Base-by-base conservation (phyloP, 768 basidiomycete genomes). In the Phlegmacium glaucopus region DNA sequence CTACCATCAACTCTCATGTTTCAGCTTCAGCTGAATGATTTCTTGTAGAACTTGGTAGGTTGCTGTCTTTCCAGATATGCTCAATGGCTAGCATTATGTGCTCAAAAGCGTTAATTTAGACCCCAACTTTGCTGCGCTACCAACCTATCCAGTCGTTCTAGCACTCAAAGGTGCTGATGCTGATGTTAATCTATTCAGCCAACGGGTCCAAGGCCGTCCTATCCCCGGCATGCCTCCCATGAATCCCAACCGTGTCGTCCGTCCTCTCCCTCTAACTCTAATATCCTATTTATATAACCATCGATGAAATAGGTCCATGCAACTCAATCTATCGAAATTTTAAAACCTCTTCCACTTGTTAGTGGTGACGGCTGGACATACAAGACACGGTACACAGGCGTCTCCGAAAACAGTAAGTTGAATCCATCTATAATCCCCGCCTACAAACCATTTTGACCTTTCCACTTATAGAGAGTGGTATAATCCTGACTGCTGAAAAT, bases 101-200 rank as follows among this genome's bases (percentile, higher is more conserved):
- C 30, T 18, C 26, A 44, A 12, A 30, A 15, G 17, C 22, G 2
- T 16, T 16, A 26, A 30, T 27, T 17, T 36, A 66, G 65, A 64
- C 49, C 59, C 58, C 45, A 70, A 76, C 25, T 94, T 87, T 65
- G 72, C 84, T 11, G 79, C 90, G 3, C 72, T 94, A 57, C 91
- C 92, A 8, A 93, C 91, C 0, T 94, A 85, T 64, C 90, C 91
- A 2, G 88, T 90, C 12, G 87, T 89, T 0, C 75, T 94, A 5
- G 69, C 65, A 25, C 74, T 91, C 60, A 92, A 90, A 67, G 84
- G 86, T 9, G 71, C 75, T 30, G 77, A 72, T 47, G 72, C 77
- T 40, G 90, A 92, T 45, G 74, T 92, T 15, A 82, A 82, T 49
- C 62, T 83, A 50, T 94, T 94, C 64, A 69, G 76, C 17, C 72